These are phyloP conservation scores for Wickerhamiella spandovensis DNA, from an alignment of 805 yeast genomes.

Conservation along the genomic window DNA sequence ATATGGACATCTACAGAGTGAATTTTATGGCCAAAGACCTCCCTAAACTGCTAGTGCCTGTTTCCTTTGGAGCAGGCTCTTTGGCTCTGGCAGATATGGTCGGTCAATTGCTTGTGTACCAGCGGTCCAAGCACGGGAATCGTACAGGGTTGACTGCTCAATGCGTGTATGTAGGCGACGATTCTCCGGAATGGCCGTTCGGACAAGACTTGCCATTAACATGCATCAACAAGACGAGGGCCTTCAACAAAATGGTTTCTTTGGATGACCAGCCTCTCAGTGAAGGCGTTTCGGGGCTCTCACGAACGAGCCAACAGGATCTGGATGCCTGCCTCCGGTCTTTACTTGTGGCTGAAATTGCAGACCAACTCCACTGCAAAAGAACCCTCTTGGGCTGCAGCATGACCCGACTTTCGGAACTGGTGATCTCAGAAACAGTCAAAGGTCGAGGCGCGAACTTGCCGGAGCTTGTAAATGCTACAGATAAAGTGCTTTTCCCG, in stretches of 20 bases:
- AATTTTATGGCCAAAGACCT: constrained; percentile 33
- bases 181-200: constrained; percentile 13
- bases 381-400: constrained; percentile 62
- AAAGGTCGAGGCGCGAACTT: constrained; percentile 75
- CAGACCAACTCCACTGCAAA: constrained; percentile 33
- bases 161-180: constrained; percentile 34
- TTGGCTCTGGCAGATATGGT: constrained; percentile 57
- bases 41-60: constrained; percentile 42
- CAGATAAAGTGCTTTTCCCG: constrained; percentile 37
- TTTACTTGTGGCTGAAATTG: constrained; percentile 35
- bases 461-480: constrained; percentile 24
- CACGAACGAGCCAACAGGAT: constrained; percentile 53
- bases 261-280: constrained; percentile 4
- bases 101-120: constrained; percentile 48
- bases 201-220: constrained; percentile 1
- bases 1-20: constrained; percentile 68
- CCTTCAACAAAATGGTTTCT: constrained; percentile 5
- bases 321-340: constrained; percentile 35
- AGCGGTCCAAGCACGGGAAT: constrained; percentile 46
- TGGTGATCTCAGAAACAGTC: constrained; percentile 63
- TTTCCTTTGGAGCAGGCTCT: constrained; percentile 58
- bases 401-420: constrained; percentile 73
- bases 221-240: constrained; percentile 22
- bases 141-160: constrained; percentile 52
- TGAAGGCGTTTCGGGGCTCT: constrained; percentile 26